These are phyloP conservation scores for Bretschneidera sinensis DNA, from an alignment of 345 rosid species.

Conservation along the genomic window DNA sequence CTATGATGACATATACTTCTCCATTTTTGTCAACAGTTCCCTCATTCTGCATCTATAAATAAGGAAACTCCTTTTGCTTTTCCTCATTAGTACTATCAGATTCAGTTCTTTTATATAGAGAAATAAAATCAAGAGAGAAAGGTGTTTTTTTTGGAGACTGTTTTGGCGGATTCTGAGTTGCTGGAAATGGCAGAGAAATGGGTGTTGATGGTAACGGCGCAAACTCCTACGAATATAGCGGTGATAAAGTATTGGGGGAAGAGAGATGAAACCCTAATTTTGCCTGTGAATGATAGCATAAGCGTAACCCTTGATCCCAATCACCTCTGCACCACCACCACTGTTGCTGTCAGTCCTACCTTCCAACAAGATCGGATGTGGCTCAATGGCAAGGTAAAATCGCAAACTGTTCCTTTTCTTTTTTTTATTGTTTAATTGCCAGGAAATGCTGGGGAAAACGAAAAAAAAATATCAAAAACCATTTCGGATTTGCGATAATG, in stretches of 20 bases:
- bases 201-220: constrained; percentile 81
- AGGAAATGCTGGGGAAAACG: not conserved
- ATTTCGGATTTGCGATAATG: not conserved
- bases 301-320: constrained; percentile 92
- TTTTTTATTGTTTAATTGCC: not conserved
- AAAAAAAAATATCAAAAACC: too few relatives aligned
- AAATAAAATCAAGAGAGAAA: too few relatives aligned
- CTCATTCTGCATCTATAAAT: too few relatives aligned
- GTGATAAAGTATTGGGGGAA: constrained; percentile 99
- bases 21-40: too few relatives aligned
- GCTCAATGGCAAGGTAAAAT: constrained; percentile 93
- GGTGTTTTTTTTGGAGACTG: too few relatives aligned
- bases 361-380: constrained; percentile 93
- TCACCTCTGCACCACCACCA: constrained; percentile 90
- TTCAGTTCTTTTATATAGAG: too few relatives aligned
- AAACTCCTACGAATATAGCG: constrained; percentile 91
- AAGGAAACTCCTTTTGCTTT: too few relatives aligned
- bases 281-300: constrained; percentile 93
- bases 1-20: too few relatives aligned
- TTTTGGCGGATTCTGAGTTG: not conserved
- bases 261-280: constrained; percentile 77
- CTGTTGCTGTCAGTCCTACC: constrained; percentile 86
- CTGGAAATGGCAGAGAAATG: constrained; percentile 54
- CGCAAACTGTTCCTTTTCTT: not conserved
- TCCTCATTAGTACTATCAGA: too few relatives aligned